Evolutionary conservation across 1,284 basidiomycete species (phyloP).

Genomic region (Tetrapyrgos nigripes): DNA sequence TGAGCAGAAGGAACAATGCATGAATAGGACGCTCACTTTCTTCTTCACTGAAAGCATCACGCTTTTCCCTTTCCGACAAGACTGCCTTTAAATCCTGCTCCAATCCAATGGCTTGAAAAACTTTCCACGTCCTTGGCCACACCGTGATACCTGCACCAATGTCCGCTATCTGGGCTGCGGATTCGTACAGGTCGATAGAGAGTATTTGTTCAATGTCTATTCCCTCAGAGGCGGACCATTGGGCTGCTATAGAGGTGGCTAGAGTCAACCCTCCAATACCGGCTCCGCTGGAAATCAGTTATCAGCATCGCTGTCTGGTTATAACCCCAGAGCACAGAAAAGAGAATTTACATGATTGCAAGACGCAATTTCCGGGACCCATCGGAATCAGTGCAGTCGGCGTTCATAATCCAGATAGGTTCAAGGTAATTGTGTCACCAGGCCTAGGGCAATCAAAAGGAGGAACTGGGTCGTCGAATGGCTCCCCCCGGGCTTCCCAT

Average conservation of each 20-base stretch:
- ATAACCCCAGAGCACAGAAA: too few relatives aligned
- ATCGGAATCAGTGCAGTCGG: too few relatives aligned
- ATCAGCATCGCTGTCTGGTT: not conserved
- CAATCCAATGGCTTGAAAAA: slow-evolving; percentile 26
- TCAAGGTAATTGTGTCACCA: too few relatives aligned
- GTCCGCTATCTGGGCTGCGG: slow-evolving; percentile 24
- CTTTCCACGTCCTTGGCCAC: slow-evolving; percentile 31
- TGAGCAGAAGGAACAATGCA: not conserved
- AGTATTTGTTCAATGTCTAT: slow-evolving; percentile 6
- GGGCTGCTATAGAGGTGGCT: slow-evolving; percentile 23
- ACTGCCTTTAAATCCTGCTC: slow-evolving; percentile 22
- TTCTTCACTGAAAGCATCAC: slow-evolving; percentile 21
- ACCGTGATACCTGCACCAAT: slow-evolving; percentile 34
- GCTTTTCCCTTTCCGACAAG: slow-evolving; percentile 13
- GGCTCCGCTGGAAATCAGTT: slow-evolving; percentile 25
- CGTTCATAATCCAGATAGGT: too few relatives aligned
- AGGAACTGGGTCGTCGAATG: too few relatives aligned
- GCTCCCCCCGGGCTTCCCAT: too few relatives aligned
- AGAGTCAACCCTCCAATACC: slow-evolving; percentile 32
- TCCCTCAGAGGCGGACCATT: not conserved
- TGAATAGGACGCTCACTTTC: slow-evolving; percentile 18
- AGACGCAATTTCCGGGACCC: slow-evolving; percentile 5
- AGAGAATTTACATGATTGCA: slow-evolving; percentile 12
- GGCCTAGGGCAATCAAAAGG: too few relatives aligned
- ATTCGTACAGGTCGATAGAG: slow-evolving; percentile 28